Percentiles rank a stretch among this genome's conserved stretches.
These are phyloP conservation scores for Primulina tabacum DNA, from an alignment of 257 asterid genomes.

Conservation along the genomic window DNA sequence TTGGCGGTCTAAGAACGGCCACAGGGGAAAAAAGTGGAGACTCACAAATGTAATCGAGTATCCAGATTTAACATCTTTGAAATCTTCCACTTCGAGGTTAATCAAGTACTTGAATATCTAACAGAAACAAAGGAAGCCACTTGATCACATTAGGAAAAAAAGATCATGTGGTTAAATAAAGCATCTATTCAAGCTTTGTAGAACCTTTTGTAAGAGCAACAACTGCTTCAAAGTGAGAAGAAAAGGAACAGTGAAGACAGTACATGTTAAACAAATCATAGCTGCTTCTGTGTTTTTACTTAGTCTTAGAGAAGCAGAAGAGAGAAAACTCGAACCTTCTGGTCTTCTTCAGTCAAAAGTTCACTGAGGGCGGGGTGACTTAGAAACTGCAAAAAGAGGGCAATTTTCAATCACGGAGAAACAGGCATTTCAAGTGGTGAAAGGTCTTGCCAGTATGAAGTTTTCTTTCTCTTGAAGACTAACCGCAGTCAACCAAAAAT, in stretches of 20 bases:
- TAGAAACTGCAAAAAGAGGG: constrained; percentile 53
- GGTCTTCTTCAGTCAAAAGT: constrained; percentile 90
- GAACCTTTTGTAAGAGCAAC: constrained; percentile 2
- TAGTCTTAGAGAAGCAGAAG: constrained; percentile 12
- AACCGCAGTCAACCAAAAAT: constrained; percentile 96
- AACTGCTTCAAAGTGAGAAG: not conserved
- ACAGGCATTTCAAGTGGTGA: not conserved
- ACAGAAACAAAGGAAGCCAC: constrained; percentile 21
- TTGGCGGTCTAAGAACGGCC: not conserved
- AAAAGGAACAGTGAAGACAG: constrained; percentile 4
- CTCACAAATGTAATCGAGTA: constrained; percentile 85
- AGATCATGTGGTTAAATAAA: constrained; percentile 8
- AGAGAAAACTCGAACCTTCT: constrained; percentile 55
- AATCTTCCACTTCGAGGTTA: constrained; percentile 88
- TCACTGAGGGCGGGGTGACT: constrained; percentile 91
- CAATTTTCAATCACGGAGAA: constrained; percentile 4
- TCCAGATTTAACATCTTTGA: constrained; percentile 90
- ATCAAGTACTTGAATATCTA: constrained; percentile 81
- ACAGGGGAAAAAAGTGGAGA: not conserved
- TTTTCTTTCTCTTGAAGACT: constrained; percentile 28
- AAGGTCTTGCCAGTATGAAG: not conserved
- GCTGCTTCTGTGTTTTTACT: not conserved
- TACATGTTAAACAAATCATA: not conserved
- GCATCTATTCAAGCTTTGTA: not conserved
- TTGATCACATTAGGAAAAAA: constrained; percentile 12